Conservation (phyloP, 2,329 filamentous ascomycete genomes). For the Orbilia ellipsospora region DNA sequence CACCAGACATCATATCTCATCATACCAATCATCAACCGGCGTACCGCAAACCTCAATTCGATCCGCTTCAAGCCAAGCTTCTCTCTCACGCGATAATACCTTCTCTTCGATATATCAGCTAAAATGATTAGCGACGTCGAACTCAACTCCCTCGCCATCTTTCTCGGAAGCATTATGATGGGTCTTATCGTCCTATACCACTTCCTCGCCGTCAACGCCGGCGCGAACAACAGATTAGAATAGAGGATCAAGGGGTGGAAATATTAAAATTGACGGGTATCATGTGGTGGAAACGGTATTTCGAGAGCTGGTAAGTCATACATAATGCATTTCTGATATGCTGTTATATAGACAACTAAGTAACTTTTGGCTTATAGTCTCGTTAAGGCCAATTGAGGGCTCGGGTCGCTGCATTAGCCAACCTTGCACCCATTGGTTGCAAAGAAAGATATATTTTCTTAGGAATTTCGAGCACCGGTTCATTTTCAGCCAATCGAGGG, state of each 20-base stretch:
- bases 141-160: conserved; percentile 90
- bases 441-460: too few species aligned
- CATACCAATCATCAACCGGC: conserved; percentile 4
- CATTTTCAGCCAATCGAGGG: too few species aligned
- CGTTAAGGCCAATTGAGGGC: too few species aligned
- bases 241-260: not conserved
- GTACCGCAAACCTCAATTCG: not conserved
- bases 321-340: too few species aligned
- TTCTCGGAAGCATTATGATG: conserved; percentile 90
- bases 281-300: too few species aligned
- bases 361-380: too few species aligned
- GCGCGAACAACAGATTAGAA: conserved; percentile 64
- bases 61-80: not conserved
- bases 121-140: conserved; percentile 92
- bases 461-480: too few species aligned
- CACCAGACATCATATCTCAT: conserved; percentile 1
- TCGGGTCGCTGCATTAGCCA: too few species aligned
- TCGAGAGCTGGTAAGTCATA: too few species aligned
- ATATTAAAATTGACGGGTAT: too few species aligned
- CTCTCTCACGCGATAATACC: not conserved
- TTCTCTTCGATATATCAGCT: conserved; percentile 61
- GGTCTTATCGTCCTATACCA: conserved; percentile 94
- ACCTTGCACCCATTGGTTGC: too few species aligned
- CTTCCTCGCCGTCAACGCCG: conserved; percentile 94
- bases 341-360: too few species aligned